Percentiles rank a stretch among this genome's conserved stretches.
Evolutionary conservation across 441 rosid species (phyloP).

Genomic region (Theobroma grandiflorum): DNA sequence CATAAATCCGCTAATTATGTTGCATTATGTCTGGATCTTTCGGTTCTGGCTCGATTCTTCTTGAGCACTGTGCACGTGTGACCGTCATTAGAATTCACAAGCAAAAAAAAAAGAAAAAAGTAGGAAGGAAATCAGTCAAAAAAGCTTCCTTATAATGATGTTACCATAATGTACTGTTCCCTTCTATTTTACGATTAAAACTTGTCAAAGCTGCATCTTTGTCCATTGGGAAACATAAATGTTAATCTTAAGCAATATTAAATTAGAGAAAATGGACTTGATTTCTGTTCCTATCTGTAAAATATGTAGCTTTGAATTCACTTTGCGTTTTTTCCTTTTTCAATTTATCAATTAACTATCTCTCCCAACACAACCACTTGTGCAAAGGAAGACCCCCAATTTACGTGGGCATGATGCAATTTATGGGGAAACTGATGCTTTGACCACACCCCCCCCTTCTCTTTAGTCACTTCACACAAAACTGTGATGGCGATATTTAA

Average conservation of each 20-base stretch:
- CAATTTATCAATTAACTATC: not conserved
- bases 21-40: constrained; percentile 9
- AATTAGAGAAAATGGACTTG: not conserved
- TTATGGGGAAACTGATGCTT: not conserved
- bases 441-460: no score
- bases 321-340: not conserved
- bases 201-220: not conserved
- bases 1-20: constrained; percentile 28
- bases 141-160: constrained; percentile 14
- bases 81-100: not conserved
- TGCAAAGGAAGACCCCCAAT: not conserved
- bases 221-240: constrained; percentile 11
- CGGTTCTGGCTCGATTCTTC: constrained; percentile 15
- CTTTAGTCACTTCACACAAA: no score
- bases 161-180: constrained; percentile 4
- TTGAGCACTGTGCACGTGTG: constrained; percentile 25
- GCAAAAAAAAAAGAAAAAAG: not conserved
- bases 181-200: not conserved
- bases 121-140: constrained; percentile 16
- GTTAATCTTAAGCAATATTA: not conserved
- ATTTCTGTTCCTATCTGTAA: not conserved
- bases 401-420: not conserved
- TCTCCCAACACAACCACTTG: not conserved
- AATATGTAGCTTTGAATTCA: not conserved
- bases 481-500: not conserved